Evolutionary conservation across 1,284 basidiomycete genomes (phyloP).

Genomic region (Phylloboletellus chloephorus): DNA sequence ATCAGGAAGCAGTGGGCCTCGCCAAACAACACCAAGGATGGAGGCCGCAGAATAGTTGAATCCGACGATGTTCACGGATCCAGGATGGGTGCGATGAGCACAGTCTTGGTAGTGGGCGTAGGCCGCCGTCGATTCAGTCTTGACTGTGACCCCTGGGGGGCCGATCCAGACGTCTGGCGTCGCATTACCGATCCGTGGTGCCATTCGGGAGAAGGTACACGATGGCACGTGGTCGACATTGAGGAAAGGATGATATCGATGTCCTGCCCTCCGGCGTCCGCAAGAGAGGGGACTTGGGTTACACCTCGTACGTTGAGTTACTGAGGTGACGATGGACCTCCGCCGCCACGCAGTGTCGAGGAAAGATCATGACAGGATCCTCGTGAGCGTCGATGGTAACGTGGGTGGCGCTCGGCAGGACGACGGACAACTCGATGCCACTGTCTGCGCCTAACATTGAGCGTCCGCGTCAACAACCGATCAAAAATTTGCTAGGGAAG

Average conservation of each 20-base stretch:
- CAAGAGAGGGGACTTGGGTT: slow-evolving; percentile 9
- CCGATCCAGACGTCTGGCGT: slow-evolving; percentile 1
- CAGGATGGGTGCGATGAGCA: neutral
- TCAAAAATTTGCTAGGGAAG: too few species aligned
- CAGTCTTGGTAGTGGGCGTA: neutral
- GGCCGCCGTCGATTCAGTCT: neutral
- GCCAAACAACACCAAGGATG: neutral
- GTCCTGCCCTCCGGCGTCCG: neutral
- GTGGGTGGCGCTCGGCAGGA: slow-evolving; percentile 7
- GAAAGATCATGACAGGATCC: slow-evolving; percentile 26
- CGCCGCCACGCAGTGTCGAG: slow-evolving; percentile 47
- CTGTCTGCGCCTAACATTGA: slow-evolving; percentile 36
- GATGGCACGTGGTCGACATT: neutral
- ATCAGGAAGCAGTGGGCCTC: too few species aligned
- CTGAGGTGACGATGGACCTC: slow-evolving; percentile 40
- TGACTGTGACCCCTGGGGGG: neutral
- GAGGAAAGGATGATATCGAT: neutral
- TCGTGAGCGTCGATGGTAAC: slow-evolving; percentile 6
- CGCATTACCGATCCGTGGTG: neutral
- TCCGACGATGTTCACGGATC: neutral
- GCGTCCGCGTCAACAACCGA: too few species aligned
- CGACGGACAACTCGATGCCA: slow-evolving; percentile 25
- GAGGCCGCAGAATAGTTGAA: neutral
- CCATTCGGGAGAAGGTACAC: slow-evolving; percentile 4
- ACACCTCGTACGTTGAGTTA: neutral